Percentiles rank a stretch among this genome's conserved stretches.
Conservation (phyloP, 1,284 basidiomycete genomes). For the Marasmius fiardii region DNA sequence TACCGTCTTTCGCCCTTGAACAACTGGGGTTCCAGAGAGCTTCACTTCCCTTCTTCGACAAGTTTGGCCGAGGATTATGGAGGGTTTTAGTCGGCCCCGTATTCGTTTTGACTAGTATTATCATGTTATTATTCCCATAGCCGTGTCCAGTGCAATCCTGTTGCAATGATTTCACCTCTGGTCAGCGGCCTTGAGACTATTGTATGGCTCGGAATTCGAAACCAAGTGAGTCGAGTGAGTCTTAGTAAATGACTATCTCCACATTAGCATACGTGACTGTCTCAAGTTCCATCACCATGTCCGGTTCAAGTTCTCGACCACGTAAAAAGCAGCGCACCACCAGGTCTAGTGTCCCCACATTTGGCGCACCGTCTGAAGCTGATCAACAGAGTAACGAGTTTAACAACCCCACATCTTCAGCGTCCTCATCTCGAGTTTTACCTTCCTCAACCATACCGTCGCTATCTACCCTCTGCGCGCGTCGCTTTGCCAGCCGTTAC, state of each 20-base stretch:
- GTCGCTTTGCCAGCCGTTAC: constrained; percentile 48
- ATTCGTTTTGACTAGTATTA: constrained; percentile 24
- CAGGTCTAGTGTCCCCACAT: constrained; percentile 15
- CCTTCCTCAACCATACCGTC: constrained; percentile 33
- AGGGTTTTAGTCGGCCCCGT: constrained; percentile 39
- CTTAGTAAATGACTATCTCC: too few species aligned
- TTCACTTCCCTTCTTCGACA: constrained; percentile 12
- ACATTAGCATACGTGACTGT: neutral
- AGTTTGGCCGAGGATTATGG: constrained; percentile 36
- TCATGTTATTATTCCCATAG: constrained; percentile 2
- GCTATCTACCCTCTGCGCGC: constrained; percentile 47
- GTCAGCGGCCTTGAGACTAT: too few species aligned
- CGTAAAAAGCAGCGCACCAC: constrained; percentile 30
- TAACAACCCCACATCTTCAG: constrained; percentile 45
- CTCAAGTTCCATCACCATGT: constrained; percentile 1
- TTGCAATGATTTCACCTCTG: too few species aligned
- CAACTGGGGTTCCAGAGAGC: constrained; percentile 21
- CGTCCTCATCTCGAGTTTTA: constrained; percentile 43
- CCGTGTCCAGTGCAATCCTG: neutral
- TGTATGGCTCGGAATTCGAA: too few species aligned
- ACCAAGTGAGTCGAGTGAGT: too few species aligned
- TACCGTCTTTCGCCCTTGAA: constrained; percentile 21
- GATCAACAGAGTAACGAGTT: constrained; percentile 29
- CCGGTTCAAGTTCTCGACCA: constrained; percentile 11
- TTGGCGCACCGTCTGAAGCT: constrained; percentile 40